Evolutionary conservation across 1,284 basidiomycete genomes (phyloP).

Genomic region (Trametes sp.): DNA sequence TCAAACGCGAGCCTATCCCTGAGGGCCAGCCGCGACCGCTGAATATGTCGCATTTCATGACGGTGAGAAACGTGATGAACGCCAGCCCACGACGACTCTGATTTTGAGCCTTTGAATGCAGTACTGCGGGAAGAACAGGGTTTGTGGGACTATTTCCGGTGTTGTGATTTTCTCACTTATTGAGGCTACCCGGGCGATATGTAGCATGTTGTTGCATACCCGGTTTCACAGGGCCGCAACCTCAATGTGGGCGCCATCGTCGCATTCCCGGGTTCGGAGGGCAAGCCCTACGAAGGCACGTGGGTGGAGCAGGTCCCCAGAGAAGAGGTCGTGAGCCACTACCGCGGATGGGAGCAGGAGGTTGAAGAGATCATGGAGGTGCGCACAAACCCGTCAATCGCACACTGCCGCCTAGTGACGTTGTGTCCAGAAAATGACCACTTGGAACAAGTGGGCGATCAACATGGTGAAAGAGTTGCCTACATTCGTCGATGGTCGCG

Average conservation of each 20-base stretch:
- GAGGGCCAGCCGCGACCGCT: background rate
- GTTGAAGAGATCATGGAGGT: conserved; percentile 37
- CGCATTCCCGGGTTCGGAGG: conserved; percentile 18
- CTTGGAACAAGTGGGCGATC: conserved; percentile 36
- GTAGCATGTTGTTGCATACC: conserved; percentile 18
- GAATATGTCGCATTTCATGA: background rate
- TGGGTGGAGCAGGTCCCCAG: conserved; percentile 33
- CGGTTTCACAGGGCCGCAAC: conserved; percentile 14
- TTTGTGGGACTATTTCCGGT: background rate
- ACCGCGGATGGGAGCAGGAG: conserved; percentile 38
- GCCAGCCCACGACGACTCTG: too few relatives aligned
- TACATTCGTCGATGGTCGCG: conserved; percentile 32
- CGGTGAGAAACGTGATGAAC: too few relatives aligned
- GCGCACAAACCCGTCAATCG: background rate
- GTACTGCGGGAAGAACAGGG: conserved; percentile 37
- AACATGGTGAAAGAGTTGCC: conserved; percentile 34
- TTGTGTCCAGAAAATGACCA: conserved; percentile 33
- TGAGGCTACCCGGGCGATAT: background rate
- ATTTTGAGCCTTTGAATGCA: background rate
- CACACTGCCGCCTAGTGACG: conserved; percentile 2
- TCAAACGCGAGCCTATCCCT: background rate
- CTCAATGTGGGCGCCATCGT: conserved; percentile 39
- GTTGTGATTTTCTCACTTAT: too few relatives aligned
- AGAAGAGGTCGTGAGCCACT: conserved; percentile 30
- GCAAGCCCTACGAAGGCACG: conserved; percentile 36